Evolutionary conservation across 2,329 filamentous ascomycete genomes (phyloP).

Genomic region (Monosporascus sp.): DNA sequence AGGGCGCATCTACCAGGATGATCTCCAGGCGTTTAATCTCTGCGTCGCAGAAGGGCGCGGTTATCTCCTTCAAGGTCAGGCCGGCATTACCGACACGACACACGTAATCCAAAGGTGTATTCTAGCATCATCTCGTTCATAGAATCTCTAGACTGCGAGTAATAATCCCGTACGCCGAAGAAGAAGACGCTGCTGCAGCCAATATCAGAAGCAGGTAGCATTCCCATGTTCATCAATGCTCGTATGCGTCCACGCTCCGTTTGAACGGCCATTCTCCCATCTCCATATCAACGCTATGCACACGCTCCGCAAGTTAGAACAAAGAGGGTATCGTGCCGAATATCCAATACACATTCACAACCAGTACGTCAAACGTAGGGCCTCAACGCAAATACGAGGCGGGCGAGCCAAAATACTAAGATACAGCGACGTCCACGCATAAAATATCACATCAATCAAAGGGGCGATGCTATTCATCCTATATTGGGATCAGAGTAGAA

Average conservation of each 20-base stretch:
- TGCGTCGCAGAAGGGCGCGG: too few relatives aligned
- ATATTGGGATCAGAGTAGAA: conserved; percentile 22
- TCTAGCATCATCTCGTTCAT: too few relatives aligned
- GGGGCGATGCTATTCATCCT: conserved; percentile 4
- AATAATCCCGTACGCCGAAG: not conserved
- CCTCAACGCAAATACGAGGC: not conserved
- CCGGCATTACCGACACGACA: too few relatives aligned
- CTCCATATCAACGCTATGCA: not conserved
- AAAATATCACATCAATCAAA: not conserved
- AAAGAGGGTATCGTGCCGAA: not conserved
- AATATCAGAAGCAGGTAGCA: not conserved
- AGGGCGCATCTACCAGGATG: too few relatives aligned
- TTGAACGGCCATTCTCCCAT: not conserved
- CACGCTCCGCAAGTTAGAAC: not conserved
- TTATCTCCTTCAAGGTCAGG: too few relatives aligned
- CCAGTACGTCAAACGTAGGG: not conserved
- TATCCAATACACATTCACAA: not conserved
- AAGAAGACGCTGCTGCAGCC: not conserved
- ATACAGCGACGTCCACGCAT: not conserved
- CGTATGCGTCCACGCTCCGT: not conserved
- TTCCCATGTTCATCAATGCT: not conserved
- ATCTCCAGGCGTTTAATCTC: too few relatives aligned
- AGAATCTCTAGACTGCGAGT: too few relatives aligned
- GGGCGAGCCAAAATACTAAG: not conserved
- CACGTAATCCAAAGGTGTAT: too few relatives aligned